A percentile compares a stretch with the other conserved stretches of the same genome.
phyloP scores from a whole-genome alignment of 1,139 yeast genomes.

The Debaryomycetaceae sp. region DNA sequence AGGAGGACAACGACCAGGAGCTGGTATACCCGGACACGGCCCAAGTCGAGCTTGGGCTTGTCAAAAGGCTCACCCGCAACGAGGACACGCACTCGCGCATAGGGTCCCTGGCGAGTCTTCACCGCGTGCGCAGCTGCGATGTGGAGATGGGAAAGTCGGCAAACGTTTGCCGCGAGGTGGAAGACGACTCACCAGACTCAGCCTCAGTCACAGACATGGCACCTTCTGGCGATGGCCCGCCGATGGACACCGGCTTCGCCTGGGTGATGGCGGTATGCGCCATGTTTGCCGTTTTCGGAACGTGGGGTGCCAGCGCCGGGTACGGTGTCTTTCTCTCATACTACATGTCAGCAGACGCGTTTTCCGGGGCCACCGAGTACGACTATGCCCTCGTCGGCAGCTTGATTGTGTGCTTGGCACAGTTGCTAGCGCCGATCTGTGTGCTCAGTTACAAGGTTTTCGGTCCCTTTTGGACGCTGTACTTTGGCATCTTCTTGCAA shows the following conservation, averaged over 20 bases:
- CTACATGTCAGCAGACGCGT: conserved; percentile 42
- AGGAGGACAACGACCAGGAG: conserved; percentile 2
- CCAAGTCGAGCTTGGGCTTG: conserved; percentile 3
- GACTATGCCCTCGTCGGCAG: conserved; percentile 74
- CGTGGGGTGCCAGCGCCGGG: conserved; percentile 75
- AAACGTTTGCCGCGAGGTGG: neutral
- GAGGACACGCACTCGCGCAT: conserved; percentile 5
- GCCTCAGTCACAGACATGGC: too few species aligned
- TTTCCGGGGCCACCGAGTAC: conserved; percentile 53
- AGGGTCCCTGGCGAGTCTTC: conserved; percentile 7
- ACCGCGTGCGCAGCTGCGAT: too few species aligned
- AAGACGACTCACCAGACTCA: too few species aligned
- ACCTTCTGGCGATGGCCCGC: conserved; percentile 38
- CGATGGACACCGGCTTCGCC: conserved; percentile 68
- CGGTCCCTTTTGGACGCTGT: conserved; percentile 27
- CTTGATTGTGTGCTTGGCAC: conserved; percentile 54
- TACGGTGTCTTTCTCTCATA: conserved; percentile 65
- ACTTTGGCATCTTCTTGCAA: conserved; percentile 50
- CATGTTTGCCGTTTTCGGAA: conserved; percentile 42
- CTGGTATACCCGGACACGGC: neutral
- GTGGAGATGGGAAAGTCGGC: neutral
- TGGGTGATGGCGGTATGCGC: conserved; percentile 64
- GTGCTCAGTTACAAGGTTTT: conserved; percentile 29
- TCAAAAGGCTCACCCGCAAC: conserved; percentile 2
- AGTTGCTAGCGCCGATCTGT: conserved; percentile 52